These are phyloP conservation scores for Chalciporus sp. DNA, from an alignment of 1,284 basidiomycete species.

Conservation along the genomic window DNA sequence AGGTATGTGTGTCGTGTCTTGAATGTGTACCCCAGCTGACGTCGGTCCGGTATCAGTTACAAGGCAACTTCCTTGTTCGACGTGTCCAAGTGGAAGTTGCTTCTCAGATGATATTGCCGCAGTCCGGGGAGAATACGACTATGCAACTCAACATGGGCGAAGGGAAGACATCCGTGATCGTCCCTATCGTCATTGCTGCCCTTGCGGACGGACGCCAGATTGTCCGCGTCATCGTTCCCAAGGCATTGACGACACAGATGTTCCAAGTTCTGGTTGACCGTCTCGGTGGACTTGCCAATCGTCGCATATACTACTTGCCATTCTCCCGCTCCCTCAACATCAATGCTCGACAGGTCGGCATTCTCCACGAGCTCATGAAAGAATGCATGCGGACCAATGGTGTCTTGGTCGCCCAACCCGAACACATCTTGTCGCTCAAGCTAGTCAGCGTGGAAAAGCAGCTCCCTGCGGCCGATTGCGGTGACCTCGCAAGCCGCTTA, in stretches of 20 bases:
- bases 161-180: constrained; percentile 58
- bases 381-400: constrained; percentile 44
- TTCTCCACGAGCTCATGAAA: constrained; percentile 33
- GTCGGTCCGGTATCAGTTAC: constrained; percentile 36
- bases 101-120: constrained; percentile 49
- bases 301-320: constrained; percentile 50
- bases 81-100: constrained; percentile 45
- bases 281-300: constrained; percentile 44
- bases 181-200: constrained; percentile 43
- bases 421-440: constrained; percentile 54
- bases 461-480: constrained; percentile 3
- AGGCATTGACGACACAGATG: constrained; percentile 46
- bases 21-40: background rate
- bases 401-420: constrained; percentile 51
- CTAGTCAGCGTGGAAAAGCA: constrained; percentile 45
- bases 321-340: constrained; percentile 45
- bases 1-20: constrained; percentile 31
- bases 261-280: constrained; percentile 49
- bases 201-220: constrained; percentile 46
- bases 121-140: constrained; percentile 37
- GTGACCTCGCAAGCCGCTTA: constrained; percentile 11
- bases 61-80: constrained; percentile 44
- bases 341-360: constrained; percentile 16
- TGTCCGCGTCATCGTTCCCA: constrained; percentile 50
- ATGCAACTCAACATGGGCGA: constrained; percentile 64